phyloP scores from a whole-genome alignment of 2,329 filamentous ascomycete species.

The Emmonsiellopsis sp. region DNA sequence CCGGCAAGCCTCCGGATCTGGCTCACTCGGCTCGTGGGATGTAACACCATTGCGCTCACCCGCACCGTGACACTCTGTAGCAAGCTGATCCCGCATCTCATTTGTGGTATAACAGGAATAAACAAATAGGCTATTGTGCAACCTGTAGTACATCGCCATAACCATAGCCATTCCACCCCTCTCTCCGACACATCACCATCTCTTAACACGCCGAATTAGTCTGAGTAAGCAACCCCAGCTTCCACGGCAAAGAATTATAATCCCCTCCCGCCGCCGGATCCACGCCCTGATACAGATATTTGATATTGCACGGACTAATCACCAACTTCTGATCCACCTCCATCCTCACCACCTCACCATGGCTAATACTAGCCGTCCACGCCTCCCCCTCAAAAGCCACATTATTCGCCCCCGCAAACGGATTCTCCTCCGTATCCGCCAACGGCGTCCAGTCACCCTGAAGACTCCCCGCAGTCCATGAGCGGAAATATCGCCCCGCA shows the following conservation, averaged over 20 bases:
- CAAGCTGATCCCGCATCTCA: too few species aligned
- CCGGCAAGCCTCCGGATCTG: too few species aligned
- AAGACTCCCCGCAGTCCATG: neutral
- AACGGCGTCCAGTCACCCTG: neutral
- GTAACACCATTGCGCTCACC: too few species aligned
- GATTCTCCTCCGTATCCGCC: neutral
- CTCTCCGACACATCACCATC: too few species aligned
- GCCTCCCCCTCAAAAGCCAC: neutral
- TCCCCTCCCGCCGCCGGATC: neutral
- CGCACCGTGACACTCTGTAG: too few species aligned
- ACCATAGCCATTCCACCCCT: too few species aligned
- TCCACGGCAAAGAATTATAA: neutral
- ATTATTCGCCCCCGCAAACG: neutral
- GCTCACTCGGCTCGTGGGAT: too few species aligned
- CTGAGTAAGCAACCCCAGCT: neutral
- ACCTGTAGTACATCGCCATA: too few species aligned
- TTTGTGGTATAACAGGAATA: too few species aligned
- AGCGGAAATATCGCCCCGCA: neutral
- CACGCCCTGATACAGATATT: neutral
- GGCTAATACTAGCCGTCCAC: neutral
- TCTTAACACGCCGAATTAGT: neutral
- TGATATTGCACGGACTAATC: neutral
- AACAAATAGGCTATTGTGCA: too few species aligned
- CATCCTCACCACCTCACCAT: neutral
- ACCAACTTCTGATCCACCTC: neutral